These are phyloP conservation scores for Didymella keratinophila DNA, from an alignment of 2,329 filamentous ascomycete species.

Conservation along the genomic window DNA sequence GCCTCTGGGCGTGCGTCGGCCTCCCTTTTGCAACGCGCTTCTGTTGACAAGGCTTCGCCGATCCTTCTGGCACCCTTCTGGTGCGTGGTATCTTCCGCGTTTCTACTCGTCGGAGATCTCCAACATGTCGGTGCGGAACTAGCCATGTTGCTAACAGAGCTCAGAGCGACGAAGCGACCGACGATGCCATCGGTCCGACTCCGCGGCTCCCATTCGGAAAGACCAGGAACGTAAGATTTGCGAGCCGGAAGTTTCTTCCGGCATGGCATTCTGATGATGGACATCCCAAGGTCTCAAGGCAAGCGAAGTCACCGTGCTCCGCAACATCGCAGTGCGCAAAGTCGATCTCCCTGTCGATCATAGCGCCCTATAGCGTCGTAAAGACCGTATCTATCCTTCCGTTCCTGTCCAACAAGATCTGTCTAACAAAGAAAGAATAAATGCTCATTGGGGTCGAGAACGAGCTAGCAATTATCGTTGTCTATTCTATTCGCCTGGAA, in stretches of 20 bases:
- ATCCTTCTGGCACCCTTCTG: slow-evolving; percentile 8
- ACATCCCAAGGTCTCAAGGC: slow-evolving; percentile 1
- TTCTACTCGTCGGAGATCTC: slow-evolving; percentile 5
- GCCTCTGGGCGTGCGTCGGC: not conserved
- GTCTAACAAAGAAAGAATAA: not conserved
- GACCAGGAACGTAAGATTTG: not conserved
- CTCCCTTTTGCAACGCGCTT: not conserved
- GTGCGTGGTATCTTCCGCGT: not conserved
- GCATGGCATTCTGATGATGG: not conserved
- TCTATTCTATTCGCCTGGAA: not conserved
- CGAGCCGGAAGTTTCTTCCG: not conserved
- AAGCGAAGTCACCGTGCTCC: slow-evolving; percentile 4
- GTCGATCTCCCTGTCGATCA: slow-evolving; percentile 18
- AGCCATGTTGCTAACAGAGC: not conserved
- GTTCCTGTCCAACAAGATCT: not conserved
- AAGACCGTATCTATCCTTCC: slow-evolving; percentile 1
- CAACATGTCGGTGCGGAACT: not conserved
- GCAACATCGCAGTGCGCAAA: not conserved
- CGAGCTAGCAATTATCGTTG: not conserved
- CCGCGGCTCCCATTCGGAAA: not conserved
- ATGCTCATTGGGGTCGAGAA: not conserved
- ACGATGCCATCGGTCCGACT: slow-evolving; percentile 16
- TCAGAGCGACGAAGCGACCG: not conserved
- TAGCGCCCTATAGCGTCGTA: slow-evolving; percentile 4
- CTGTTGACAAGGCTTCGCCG: slow-evolving; percentile 1